Evolutionary conservation across 1,139 yeast species (phyloP), one percentile per base, ranked within the genome.

Genomic region (Magnusiomyces tetraspermus): DNA sequence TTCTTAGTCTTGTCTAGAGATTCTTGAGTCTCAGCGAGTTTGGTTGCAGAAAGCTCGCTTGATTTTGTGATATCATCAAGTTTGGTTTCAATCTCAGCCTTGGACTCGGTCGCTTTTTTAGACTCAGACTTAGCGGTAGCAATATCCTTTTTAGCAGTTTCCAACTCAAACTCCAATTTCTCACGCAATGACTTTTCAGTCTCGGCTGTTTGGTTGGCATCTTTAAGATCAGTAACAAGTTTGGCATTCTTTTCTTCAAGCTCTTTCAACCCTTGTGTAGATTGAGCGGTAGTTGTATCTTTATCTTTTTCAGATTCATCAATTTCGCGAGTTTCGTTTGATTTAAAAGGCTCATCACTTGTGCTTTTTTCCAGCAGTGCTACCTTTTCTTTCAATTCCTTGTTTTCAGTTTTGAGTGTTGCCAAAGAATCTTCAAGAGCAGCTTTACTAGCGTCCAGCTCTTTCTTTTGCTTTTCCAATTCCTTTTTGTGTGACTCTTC

Each of bases 381-480:
- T 28, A 42, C 55, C 37, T 40, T 36, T 53, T 57, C 53, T 41
- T 55, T 21, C 37, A 37, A 15, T 13, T 51, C 40, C 36, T 41
- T 55, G 36, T 26, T 44, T 44, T 50, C 51, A 4, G 26, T 23
- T 11, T 48, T 23, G 3, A 24, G 26, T 23, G 45, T 23, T 21
- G 37, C 24, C 13, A 40, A 17, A 15, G 17, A 46, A 24, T 48
- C 33, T 15, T 37, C 46, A 37, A 17, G 41, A 10, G 30, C 19
- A 11, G 45, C 22, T 48, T 31, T 40, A 26, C 28, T 24, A 3
- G 17, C 5, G 13, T 53, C 55, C 37, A 42, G 54, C 26, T 49
- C 33, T 47, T 58, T 53, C 45, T 51, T 50, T 19, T 46, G 21
- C 45, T 53, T 47, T 22, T 54, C 55, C 19, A 57, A 31, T 45